These are phyloP conservation scores for Boeremia lycopersici DNA, from an alignment of 2,329 filamentous ascomycete species.

Conservation along the genomic window DNA sequence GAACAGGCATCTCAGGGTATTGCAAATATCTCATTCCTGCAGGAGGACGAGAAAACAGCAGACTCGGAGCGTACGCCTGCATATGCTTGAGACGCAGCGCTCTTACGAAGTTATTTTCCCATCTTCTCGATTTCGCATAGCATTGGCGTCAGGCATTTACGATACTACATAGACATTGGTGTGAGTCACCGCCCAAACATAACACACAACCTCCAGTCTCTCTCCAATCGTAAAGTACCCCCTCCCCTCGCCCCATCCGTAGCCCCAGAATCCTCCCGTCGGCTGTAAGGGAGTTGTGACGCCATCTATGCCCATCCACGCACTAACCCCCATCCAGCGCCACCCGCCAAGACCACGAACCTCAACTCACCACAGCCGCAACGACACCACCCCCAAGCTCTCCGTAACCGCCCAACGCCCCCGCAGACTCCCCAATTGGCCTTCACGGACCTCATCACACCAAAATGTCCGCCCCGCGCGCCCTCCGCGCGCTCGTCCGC, in stretches of 20 bases:
- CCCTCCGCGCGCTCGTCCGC: constrained; percentile 27
- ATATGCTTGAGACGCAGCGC: constrained; percentile 19
- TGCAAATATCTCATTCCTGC: constrained; percentile 26
- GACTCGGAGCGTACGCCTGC: constrained; percentile 41
- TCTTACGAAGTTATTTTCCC: not conserved
- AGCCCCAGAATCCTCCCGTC: not conserved
- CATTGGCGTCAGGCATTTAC: constrained; percentile 21
- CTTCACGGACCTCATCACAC: constrained; percentile 1
- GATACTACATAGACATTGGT: not conserved
- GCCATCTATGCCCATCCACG: constrained; percentile 2
- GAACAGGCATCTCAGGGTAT: constrained; percentile 27
- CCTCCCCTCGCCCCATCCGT: not conserved
- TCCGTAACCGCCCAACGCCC: constrained; percentile 4
- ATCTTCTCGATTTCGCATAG: constrained; percentile 21
- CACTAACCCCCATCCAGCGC: constrained; percentile 22
- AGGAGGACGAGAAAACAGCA: constrained; percentile 32
- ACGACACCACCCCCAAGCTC: constrained; percentile 7
- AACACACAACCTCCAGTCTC: not conserved
- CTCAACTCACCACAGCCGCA: constrained; percentile 14
- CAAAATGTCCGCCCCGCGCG: constrained; percentile 37
- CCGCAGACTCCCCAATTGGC: constrained; percentile 1
- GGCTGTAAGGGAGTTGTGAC: constrained; percentile 11
- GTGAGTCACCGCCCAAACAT: not conserved
- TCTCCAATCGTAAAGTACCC: not conserved
- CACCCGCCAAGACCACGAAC: constrained; percentile 15